phyloP scores from a whole-genome alignment of 306 rosid species.

The Albizia julibrissin region DNA sequence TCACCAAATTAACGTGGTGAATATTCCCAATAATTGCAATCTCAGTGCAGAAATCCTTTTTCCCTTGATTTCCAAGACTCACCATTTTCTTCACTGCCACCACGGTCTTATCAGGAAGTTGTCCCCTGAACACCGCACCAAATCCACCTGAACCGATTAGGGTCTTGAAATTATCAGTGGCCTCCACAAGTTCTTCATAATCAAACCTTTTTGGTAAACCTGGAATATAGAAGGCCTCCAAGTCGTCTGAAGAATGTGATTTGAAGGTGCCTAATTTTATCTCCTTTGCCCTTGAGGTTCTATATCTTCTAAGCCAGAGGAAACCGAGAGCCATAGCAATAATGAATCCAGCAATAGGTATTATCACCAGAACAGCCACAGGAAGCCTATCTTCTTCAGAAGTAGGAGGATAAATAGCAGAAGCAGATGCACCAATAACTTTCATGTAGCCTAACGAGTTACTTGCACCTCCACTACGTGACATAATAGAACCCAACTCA shows the following conservation, averaged over 20 bases:
- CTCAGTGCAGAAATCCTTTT: conserved; percentile 87
- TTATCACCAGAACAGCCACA: conserved; percentile 56
- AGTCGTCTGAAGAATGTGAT: conserved; percentile 59
- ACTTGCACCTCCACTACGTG: conserved; percentile 29
- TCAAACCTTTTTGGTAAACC: conserved; percentile 87
- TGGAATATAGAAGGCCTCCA: conserved; percentile 75
- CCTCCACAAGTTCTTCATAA: conserved; percentile 66
- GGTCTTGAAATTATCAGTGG: conserved; percentile 75
- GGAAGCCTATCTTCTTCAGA: conserved; percentile 47
- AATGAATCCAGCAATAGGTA: conserved; percentile 60
- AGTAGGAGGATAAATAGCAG: conserved; percentile 16
- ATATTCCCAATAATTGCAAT: conserved; percentile 84
- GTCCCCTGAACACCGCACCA: conserved; percentile 84
- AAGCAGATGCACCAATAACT: conserved; percentile 31
- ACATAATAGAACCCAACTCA: conserved; percentile 64
- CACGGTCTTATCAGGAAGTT: conserved; percentile 60
- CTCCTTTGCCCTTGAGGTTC: conserved; percentile 38
- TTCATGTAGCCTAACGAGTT: conserved; percentile 65
- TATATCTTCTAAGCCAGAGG: conserved; percentile 58
- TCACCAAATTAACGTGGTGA: conserved; percentile 85
- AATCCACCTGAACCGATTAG: conserved; percentile 89
- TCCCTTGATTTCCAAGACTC: conserved; percentile 77
- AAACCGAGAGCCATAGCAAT: conserved; percentile 50
- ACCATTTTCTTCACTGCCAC: conserved; percentile 91
- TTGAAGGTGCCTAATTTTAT: conserved; percentile 46